phyloP scores from a whole-genome alignment of 805 yeast genomes.

The Metschnikowia orientalis region DNA sequence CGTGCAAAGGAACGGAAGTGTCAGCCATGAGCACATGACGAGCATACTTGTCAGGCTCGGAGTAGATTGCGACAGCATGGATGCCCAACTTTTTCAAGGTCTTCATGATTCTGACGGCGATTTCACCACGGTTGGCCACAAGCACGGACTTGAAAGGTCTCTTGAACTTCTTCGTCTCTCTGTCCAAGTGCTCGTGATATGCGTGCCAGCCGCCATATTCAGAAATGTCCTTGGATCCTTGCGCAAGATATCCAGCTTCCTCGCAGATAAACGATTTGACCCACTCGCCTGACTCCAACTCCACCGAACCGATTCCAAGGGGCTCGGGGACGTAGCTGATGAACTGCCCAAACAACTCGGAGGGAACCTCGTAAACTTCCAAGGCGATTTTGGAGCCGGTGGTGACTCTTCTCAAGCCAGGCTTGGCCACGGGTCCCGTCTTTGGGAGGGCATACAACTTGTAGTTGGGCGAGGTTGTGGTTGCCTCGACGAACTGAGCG shows the following conservation, averaged over 20 bases:
- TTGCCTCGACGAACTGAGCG: conserved; percentile 63
- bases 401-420: conserved; percentile 76
- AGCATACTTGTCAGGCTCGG: conserved; percentile 86
- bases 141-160: conserved; percentile 80
- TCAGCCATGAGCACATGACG: conserved; percentile 85
- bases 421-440: conserved; percentile 79
- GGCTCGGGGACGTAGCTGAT: conserved; percentile 91
- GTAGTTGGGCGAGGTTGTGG: conserved; percentile 69
- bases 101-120: conserved; percentile 89
- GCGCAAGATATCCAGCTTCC: conserved; percentile 71
- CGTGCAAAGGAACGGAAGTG: conserved; percentile 71
- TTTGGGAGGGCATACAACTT: conserved; percentile 78
- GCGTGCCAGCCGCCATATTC: conserved; percentile 82
- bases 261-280: conserved; percentile 95
- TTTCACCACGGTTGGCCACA: conserved; percentile 96
- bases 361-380: conserved; percentile 83
- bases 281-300: conserved; percentile 73
- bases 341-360: conserved; percentile 73
- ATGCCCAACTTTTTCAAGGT: conserved; percentile 80
- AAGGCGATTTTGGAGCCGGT: conserved; percentile 60
- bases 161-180: conserved; percentile 23
- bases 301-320: conserved; percentile 90
- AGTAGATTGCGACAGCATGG: conserved; percentile 79
- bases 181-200: conserved; percentile 43
- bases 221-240: conserved; percentile 80